Conservation (phyloP, 306 rosid species). For the Elaeagnus macrophylla region DNA sequence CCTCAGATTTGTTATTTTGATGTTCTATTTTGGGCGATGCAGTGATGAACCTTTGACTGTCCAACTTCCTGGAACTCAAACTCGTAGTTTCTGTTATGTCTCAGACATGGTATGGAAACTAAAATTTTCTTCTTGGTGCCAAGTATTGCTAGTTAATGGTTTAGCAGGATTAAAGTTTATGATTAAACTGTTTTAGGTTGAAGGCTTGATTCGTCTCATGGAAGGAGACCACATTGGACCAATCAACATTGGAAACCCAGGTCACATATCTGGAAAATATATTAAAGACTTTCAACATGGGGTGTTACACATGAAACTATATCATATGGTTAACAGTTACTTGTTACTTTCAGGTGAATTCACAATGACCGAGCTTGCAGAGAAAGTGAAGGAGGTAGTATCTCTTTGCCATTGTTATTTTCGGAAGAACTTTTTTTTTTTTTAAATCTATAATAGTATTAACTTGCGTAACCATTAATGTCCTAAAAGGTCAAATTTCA, state of each 20-base stretch:
- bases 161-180: constrained; percentile 4
- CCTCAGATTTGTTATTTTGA: not conserved
- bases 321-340: too few relatives aligned
- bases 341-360: constrained; percentile 57
- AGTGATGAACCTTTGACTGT: constrained; percentile 74
- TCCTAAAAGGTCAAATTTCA: too few relatives aligned
- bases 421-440: not conserved
- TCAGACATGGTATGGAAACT: constrained; percentile 52
- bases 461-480: too few relatives aligned
- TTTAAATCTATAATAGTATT: not conserved
- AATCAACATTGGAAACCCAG: constrained; percentile 87
- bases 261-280: constrained; percentile 20
- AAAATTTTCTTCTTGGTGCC: not conserved
- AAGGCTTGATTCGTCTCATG: constrained; percentile 77
- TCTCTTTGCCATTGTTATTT: not conserved
- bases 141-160: not conserved
- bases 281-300: too few relatives aligned
- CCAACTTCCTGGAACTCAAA: constrained; percentile 76
- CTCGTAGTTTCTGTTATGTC: constrained; percentile 82
- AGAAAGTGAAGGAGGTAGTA: constrained; percentile 80
- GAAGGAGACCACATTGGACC: constrained; percentile 67
- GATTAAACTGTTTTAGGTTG: constrained; percentile 43
- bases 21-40: constrained; percentile 20
- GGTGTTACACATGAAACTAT: too few relatives aligned
- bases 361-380: constrained; percentile 85